phyloP scores from a whole-genome alignment of 306 rosid species.

The Morella rubra region DNA sequence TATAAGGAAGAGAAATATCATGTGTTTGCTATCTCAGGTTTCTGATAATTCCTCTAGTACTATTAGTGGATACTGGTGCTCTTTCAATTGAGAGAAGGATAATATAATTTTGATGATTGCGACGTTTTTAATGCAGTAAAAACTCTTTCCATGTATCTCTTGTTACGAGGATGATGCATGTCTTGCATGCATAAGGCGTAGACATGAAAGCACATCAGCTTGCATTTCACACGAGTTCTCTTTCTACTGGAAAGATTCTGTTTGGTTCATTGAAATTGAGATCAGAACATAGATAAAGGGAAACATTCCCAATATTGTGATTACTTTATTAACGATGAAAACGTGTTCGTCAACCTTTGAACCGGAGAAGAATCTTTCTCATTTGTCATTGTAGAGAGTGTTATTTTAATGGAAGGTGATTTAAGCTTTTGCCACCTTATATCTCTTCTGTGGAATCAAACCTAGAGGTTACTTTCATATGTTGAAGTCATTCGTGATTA shows the following conservation, averaged over 20 bases:
- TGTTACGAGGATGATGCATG: background rate
- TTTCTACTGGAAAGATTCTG: background rate
- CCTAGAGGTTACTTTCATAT: background rate
- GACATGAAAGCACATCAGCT: background rate
- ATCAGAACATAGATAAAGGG: background rate
- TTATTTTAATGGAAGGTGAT: background rate
- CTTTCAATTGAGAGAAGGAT: no score
- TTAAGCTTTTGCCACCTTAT: no score
- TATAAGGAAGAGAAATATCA: no score
- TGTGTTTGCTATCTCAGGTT: no score
- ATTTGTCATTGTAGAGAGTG: background rate
- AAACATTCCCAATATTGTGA: background rate
- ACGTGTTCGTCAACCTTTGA: background rate
- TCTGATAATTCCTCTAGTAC: no score
- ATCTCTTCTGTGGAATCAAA: background rate
- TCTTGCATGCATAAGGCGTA: background rate
- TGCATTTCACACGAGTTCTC: background rate
- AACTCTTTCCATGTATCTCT: background rate
- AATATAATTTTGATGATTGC: no score
- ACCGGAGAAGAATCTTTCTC: background rate
- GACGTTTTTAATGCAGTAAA: no score
- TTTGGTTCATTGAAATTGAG: background rate
- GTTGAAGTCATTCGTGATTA: background rate
- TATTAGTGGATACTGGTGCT: no score
- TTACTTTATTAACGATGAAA: no score